Conservation (phyloP, 2,329 filamentous ascomycete genomes). For the Talaromyces sp. region DNA sequence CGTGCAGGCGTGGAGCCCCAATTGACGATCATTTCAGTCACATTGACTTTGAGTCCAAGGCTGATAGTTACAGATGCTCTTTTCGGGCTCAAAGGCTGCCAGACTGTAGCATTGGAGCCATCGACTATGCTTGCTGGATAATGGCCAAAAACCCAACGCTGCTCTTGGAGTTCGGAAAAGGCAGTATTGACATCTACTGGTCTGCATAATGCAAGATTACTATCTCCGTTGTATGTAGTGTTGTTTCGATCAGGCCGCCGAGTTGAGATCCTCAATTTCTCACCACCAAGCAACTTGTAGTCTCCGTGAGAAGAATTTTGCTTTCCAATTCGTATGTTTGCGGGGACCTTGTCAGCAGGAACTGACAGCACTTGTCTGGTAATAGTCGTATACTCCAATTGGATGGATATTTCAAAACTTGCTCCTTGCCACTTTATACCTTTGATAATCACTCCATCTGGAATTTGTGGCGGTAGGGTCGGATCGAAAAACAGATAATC, state of each 20-base stretch:
- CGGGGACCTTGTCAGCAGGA: neutral
- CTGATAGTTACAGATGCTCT: constrained; percentile 9
- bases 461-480: constrained; percentile 14
- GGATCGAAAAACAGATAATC: constrained; percentile 15
- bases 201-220: constrained; percentile 14
- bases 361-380: neutral
- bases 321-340: constrained; percentile 7
- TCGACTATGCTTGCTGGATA: constrained; percentile 16
- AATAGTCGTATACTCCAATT: constrained; percentile 9
- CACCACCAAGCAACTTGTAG: constrained; percentile 5
- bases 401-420: constrained; percentile 15
- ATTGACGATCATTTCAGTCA: constrained; percentile 11
- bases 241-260: constrained; percentile 6
- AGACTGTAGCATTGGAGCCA: constrained; percentile 16
- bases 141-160: constrained; percentile 15
- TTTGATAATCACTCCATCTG: constrained; percentile 9
- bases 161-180: neutral
- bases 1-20: constrained; percentile 15
- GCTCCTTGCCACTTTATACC: constrained; percentile 17
- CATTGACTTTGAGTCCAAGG: neutral
- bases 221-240: neutral
- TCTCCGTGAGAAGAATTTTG: neutral
- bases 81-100: constrained; percentile 11
- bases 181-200: neutral
- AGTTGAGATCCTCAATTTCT: neutral